phyloP scores from a whole-genome alignment of 176 grass and related monocot species.

The Chrysopogon serrulatus region DNA sequence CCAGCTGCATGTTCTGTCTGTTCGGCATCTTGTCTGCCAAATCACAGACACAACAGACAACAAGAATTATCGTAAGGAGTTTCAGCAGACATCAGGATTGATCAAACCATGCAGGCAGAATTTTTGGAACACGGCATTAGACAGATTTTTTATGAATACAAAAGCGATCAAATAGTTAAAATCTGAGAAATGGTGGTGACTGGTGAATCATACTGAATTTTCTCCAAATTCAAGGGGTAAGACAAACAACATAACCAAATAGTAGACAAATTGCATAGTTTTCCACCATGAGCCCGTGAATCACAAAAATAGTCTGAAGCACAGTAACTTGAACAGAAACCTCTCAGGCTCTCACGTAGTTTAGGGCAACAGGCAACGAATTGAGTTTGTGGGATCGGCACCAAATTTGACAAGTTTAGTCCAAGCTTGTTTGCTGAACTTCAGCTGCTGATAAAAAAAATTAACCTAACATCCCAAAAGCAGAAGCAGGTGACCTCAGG shows the following conservation, averaged over 20 bases:
- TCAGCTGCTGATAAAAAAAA: conserved; percentile 6
- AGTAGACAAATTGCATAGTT: background rate
- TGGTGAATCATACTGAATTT: background rate
- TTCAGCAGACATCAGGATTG: too few relatives aligned
- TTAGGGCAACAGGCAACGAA: background rate
- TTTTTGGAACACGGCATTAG: too few relatives aligned
- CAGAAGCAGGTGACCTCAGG: conserved; percentile 33
- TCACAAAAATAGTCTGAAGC: background rate
- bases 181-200: background rate
- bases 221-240: background rate
- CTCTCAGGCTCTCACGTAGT: background rate
- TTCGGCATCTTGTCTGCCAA: too few relatives aligned
- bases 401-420: conserved; percentile 18
- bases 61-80: too few relatives aligned
- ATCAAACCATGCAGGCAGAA: too few relatives aligned
- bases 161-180: background rate
- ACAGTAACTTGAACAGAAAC: conserved; percentile 12
- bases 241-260: background rate
- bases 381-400: conserved; percentile 14
- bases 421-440: conserved; percentile 31
- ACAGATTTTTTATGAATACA: background rate
- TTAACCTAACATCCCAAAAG: background rate
- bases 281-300: background rate
- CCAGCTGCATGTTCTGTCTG: too few relatives aligned
- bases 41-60: too few relatives aligned